Evolutionary conservation across 495 filamentous ascomycete species (phyloP).

Genomic region (Trichoderma erinaceum): DNA sequence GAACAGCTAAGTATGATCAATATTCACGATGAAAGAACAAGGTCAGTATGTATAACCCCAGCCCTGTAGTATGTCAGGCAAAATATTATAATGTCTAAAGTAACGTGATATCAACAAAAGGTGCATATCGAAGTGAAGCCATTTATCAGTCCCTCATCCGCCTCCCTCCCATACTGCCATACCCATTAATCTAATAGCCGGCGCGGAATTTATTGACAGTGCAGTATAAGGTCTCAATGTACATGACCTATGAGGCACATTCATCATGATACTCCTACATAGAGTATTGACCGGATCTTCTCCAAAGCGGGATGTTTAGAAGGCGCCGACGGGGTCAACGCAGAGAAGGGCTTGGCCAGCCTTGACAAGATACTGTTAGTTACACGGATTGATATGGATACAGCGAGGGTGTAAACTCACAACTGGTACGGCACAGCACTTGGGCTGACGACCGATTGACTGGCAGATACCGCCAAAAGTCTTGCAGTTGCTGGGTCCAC

Average conservation of each 20-base stretch:
- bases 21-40: neutral
- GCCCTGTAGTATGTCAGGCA: neutral
- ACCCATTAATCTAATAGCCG: neutral
- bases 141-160: neutral
- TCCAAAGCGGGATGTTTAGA: no score
- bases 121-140: constrained; percentile 12
- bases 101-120: neutral
- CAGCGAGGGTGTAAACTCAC: constrained; percentile 18
- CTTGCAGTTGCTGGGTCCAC: constrained; percentile 17
- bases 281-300: no score
- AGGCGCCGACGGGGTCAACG: neutral
- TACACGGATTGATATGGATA: neutral
- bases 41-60: neutral
- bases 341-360: neutral
- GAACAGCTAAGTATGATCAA: neutral
- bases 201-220: neutral
- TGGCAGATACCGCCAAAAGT: constrained; percentile 21
- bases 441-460: constrained; percentile 23
- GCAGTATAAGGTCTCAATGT: neutral
- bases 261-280: no score
- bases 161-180: no score
- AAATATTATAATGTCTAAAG: neutral
- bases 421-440: constrained; percentile 28
- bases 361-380: neutral
- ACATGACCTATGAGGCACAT: no score